Base-by-base conservation (phyloP, 2,329 filamentous ascomycete species). In the Neoarthrinium moseri region DNA sequence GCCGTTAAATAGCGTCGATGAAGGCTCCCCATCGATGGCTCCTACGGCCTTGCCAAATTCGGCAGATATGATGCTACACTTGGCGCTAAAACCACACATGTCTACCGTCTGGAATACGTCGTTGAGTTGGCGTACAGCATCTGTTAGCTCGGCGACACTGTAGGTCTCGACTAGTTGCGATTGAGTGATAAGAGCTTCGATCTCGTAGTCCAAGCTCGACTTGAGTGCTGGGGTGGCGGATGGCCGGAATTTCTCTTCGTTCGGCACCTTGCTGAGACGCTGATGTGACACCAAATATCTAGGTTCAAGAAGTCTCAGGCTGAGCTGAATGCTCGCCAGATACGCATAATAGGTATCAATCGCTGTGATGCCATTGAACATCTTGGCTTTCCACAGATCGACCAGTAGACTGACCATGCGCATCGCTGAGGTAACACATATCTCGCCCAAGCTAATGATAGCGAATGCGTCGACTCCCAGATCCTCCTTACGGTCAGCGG, bases 1-100 rank as follows among this genome's bases (percentile, higher is more conserved):
- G 22, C 43, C 43, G 13, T 43, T 43, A 23, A 49, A 49, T 2
- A 49, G 37, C 10, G 47, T 45, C 20, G 43, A 46, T 12, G 29
- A 30, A 13, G 47, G 47, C 22, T 54, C 49, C 5, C 27, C 35
- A 18, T 53, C 47, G 8, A 55, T 48, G 21, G 57, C 49, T 21
- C 48, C 51, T 2, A 56, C 47, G 12, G 53, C 48, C 21, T 51
- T 54, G 5, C 52, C 55, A 27, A 59, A 53, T 26, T 58, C 54
- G 32, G 51, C 45, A 8, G 56, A 48, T 8, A 49, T 51, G 32
- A 52, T 55, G 3, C 53, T 53, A 30, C 55, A 58, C 23, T 52
- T 54, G 17, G 56, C 56, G 29, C 54, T 56, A 30, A 55, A 57
- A 6, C 56, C 56, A 32, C 54, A 58, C 20, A 59, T 50, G 18